phyloP scores from a whole-genome alignment of 352 stramenopile genomes.

The Globisporangium barbulae region DNA sequence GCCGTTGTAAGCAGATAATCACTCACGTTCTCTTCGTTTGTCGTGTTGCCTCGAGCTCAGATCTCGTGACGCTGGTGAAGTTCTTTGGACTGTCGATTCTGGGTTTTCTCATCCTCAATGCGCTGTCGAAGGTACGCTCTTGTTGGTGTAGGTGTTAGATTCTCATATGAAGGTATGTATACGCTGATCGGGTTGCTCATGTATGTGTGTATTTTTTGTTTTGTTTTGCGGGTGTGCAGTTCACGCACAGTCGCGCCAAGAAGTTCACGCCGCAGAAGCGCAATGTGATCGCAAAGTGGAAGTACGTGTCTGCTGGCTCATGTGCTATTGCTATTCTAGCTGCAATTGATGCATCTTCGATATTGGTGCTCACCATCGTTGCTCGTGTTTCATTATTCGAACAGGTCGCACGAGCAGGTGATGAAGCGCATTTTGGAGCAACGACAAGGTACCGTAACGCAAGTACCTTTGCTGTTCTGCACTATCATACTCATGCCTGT shows the following conservation, averaged over 20 bases:
- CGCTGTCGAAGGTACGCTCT: constrained; percentile 30
- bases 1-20: not conserved
- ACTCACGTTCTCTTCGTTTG: not conserved
- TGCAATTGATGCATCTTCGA: not conserved
- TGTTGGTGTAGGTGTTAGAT: not conserved
- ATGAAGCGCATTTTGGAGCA: constrained; percentile 28
- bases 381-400: constrained; percentile 4
- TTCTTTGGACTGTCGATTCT: constrained; percentile 35
- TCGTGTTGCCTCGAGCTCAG: constrained; percentile 4
- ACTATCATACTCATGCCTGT: not conserved
- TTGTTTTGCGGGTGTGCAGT: constrained; percentile 22
- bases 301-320: constrained; percentile 13
- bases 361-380: not conserved
- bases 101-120: constrained; percentile 38
- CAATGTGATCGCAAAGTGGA: constrained; percentile 36
- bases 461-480: not conserved
- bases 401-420: constrained; percentile 38
- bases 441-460: constrained; percentile 28
- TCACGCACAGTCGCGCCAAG: constrained; percentile 32
- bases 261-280: constrained; percentile 36
- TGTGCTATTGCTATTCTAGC: not conserved
- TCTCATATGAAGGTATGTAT: not conserved
- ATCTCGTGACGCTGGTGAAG: constrained; percentile 31
- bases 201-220: not conserved
- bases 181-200: not conserved